A percentile compares a stretch with the other conserved stretches of the same genome.
Conservation (phyloP, 2,329 filamentous ascomycete species). For the Nigrospora osmanthi region DNA sequence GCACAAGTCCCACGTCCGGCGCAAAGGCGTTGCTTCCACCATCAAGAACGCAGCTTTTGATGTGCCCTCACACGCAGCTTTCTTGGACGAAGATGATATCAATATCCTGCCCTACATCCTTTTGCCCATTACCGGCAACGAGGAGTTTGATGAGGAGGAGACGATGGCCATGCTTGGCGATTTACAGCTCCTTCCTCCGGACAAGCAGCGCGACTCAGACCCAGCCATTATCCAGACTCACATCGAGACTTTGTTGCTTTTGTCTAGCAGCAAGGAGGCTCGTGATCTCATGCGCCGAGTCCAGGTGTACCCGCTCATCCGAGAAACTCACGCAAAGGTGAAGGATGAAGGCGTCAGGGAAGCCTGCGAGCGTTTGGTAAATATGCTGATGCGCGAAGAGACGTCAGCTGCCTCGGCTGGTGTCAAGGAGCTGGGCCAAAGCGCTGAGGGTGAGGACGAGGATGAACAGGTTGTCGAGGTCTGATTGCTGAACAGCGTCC, state of each 20-base stretch:
- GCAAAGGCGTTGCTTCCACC: conserved; percentile 90
- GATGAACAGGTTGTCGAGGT: conserved; percentile 50
- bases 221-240: conserved; percentile 73
- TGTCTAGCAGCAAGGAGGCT: conserved; percentile 71
- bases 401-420: conserved; percentile 29
- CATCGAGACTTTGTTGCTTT: conserved; percentile 76
- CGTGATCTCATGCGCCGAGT: conserved; percentile 67
- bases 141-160: conserved; percentile 85
- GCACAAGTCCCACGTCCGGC: conserved; percentile 72
- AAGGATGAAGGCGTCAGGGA: conserved; percentile 75
- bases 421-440: conserved; percentile 31
- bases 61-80: conserved; percentile 59
- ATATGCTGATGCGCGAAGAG: conserved; percentile 76
- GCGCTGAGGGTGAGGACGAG: conserved; percentile 36
- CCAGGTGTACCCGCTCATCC: conserved; percentile 81
- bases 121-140: conserved; percentile 77
- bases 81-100: conserved; percentile 64
- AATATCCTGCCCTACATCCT: conserved; percentile 85
- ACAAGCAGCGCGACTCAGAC: conserved; percentile 80
- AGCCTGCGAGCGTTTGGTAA: conserved; percentile 81
- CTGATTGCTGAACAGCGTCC: not conserved
- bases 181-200: conserved; percentile 78
- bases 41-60: conserved; percentile 94
- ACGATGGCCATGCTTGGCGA: conserved; percentile 81
- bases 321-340: conserved; percentile 75